Conservation (phyloP, 2,329 filamentous ascomycete genomes). For the Ophidiomyces ophidiicola region DNA sequence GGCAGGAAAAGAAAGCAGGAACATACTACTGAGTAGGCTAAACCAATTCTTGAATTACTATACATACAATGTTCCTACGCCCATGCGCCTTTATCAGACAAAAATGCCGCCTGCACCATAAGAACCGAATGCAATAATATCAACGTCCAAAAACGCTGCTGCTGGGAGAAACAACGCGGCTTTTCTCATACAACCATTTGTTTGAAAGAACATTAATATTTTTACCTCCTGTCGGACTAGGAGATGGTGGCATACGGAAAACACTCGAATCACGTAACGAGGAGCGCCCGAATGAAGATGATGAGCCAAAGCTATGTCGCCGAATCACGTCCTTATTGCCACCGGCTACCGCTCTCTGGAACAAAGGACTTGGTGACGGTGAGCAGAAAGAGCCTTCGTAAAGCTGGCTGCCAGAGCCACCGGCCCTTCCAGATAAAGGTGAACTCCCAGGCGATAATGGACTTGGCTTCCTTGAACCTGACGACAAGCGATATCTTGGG, state of each 20-base stretch:
- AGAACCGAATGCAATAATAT: conserved; percentile 1
- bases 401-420: conserved; percentile 24
- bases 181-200: conserved; percentile 90
- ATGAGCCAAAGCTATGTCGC: conserved; percentile 52
- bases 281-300: conserved; percentile 42
- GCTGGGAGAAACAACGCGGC: conserved; percentile 33
- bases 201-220: conserved; percentile 70
- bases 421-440: conserved; percentile 28
- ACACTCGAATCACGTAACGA: conserved; percentile 29
- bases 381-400: conserved; percentile 42
- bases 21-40: no score
- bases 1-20: no score
- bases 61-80: neutral
- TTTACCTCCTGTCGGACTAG: conserved; percentile 54
- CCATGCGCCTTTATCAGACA: conserved; percentile 5
- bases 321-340: conserved; percentile 32
- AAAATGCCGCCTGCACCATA: neutral
- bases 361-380: conserved; percentile 44
- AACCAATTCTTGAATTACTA: no score
- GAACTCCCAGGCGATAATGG: conserved; percentile 29
- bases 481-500: conserved; percentile 69
- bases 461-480: conserved; percentile 41
- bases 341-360: conserved; percentile 53
- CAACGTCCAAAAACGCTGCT: conserved; percentile 22
- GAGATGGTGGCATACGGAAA: conserved; percentile 52